phyloP scores from a whole-genome alignment of 2,329 filamentous ascomycete species.

The Daldinia sp. region DNA sequence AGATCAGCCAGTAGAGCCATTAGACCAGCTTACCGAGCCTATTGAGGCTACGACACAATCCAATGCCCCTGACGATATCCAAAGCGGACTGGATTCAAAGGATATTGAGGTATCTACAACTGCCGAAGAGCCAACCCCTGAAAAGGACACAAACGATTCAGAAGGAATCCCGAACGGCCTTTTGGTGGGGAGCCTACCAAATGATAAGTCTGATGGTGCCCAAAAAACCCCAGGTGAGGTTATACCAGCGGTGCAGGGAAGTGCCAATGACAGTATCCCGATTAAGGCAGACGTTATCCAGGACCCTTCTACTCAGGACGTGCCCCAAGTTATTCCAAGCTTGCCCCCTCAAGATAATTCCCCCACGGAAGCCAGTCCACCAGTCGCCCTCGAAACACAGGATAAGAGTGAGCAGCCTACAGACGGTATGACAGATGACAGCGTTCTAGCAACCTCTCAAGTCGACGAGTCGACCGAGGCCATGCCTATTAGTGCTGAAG shows the following conservation, averaged over 20 bases:
- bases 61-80: background rate
- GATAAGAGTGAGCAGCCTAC: background rate
- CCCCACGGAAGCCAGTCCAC: background rate
- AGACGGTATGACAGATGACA: constrained; percentile 8
- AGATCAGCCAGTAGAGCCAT: constrained; percentile 9
- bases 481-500: constrained; percentile 5
- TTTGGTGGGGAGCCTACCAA: background rate
- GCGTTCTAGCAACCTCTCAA: background rate
- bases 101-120: background rate
- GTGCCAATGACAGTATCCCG: background rate
- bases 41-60: constrained; percentile 6
- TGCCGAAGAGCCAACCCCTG: constrained; percentile 31
- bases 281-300: constrained; percentile 3
- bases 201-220: background rate
- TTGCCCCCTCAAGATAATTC: constrained; percentile 2
- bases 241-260: constrained; percentile 8
- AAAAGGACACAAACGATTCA: background rate
- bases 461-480: constrained; percentile 5
- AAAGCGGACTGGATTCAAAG: background rate
- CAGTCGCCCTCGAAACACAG: constrained; percentile 1
- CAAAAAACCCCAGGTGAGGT: constrained; percentile 4
- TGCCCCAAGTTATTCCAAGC: constrained; percentile 4
- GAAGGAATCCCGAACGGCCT: constrained; percentile 1
- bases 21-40: constrained; percentile 5
- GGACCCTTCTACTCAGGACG: background rate